Conservation (phyloP, 768 basidiomycete species). For the Boletus rubropictus region DNA sequence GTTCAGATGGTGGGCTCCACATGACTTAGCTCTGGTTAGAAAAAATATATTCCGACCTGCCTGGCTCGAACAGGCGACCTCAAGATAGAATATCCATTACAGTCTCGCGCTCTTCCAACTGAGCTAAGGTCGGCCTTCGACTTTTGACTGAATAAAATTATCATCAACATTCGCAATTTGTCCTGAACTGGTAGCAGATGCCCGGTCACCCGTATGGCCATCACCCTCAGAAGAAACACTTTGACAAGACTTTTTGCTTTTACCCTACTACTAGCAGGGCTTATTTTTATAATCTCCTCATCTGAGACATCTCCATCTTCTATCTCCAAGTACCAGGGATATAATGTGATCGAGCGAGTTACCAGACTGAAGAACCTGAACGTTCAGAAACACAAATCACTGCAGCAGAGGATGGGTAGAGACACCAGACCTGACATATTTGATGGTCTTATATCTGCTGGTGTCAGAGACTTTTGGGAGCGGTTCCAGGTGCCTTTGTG, state of each 20-base stretch:
- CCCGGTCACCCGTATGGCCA: conserved; percentile 21
- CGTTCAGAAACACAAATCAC: conserved; percentile 80
- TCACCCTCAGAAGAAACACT: conserved; percentile 27
- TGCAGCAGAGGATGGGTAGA: conserved; percentile 84
- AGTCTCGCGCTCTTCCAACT: conserved; percentile 50
- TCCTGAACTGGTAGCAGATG: no score
- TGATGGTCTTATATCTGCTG: conserved; percentile 65
- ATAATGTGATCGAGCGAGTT: conserved; percentile 63
- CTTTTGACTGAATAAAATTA: neutral
- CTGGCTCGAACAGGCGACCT: conserved; percentile 61
- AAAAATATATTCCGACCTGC: conserved; percentile 41
- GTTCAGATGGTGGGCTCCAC: no score
- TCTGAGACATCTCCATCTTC: conserved; percentile 11
- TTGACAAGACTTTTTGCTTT: conserved; percentile 19
- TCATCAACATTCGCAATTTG: no score
- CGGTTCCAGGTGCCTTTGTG: conserved; percentile 89
- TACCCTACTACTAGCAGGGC: conserved; percentile 19
- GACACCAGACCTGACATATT: conserved; percentile 83
- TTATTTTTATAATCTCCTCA: conserved; percentile 21
- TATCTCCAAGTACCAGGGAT: conserved; percentile 44
- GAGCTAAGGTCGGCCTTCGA: conserved; percentile 29
- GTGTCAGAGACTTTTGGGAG: conserved; percentile 85
- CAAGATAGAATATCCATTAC: conserved; percentile 40
- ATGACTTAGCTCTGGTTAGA: no score
- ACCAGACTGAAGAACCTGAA: conserved; percentile 67